A percentile compares a stretch with the other conserved stretches of the same genome.
phyloP scores from a whole-genome alignment of 805 yeast species.

The Ascoidea rubescens region DNA sequence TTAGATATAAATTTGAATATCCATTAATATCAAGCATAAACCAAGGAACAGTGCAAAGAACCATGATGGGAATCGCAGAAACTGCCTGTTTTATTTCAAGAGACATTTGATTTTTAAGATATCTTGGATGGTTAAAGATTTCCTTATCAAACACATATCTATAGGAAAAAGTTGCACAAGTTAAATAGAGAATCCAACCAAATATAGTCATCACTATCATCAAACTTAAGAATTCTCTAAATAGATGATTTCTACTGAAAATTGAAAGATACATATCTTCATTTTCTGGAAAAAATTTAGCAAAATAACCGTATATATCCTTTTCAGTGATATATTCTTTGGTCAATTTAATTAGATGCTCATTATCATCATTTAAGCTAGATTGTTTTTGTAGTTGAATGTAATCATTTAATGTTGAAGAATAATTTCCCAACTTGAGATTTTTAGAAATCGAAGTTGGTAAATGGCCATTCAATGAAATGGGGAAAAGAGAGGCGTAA shows the following conservation, averaged over 20 bases:
- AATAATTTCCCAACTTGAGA: constrained; percentile 11
- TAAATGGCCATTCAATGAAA: constrained; percentile 26
- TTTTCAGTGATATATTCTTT: constrained; percentile 9
- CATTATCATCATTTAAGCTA: neutral
- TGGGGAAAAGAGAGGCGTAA: constrained; percentile 60
- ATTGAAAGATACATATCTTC: constrained; percentile 50
- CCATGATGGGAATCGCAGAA: constrained; percentile 83
- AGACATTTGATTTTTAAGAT: constrained; percentile 82
- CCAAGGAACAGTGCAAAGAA: constrained; percentile 78
- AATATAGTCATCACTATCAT: constrained; percentile 61
- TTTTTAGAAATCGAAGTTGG: constrained; percentile 15
- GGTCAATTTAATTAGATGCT: constrained; percentile 3
- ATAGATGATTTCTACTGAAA: constrained; percentile 53
- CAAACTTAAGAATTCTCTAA: constrained; percentile 60
- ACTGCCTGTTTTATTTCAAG: constrained; percentile 71
- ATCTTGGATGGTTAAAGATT: constrained; percentile 91
- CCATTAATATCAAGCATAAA: constrained; percentile 77
- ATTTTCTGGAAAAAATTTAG: constrained; percentile 43
- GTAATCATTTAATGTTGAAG: constrained; percentile 7
- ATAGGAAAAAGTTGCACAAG: constrained; percentile 68
- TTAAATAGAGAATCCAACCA: constrained; percentile 74
- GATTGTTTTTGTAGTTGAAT: constrained; percentile 1
- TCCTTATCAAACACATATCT: constrained; percentile 70
- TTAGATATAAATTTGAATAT: constrained; percentile 62
- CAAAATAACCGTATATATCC: constrained; percentile 48